These are phyloP conservation scores for Oryza nivara DNA, from an alignment of 176 grass and related monocot species.

Conservation along the genomic window DNA sequence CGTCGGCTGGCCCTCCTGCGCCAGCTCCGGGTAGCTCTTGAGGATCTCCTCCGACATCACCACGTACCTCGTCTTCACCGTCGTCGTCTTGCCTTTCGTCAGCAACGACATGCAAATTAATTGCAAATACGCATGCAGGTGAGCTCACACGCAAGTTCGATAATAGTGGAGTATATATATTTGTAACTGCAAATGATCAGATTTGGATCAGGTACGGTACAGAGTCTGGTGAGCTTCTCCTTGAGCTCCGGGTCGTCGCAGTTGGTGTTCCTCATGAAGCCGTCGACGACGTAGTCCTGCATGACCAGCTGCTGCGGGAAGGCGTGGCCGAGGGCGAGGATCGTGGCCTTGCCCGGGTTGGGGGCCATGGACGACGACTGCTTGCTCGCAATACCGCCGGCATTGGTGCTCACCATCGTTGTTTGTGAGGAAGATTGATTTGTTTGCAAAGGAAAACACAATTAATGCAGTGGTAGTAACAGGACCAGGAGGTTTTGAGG, in stretches of 20 bases:
- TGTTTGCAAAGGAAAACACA: background rate
- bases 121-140: background rate
- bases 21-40: conserved; percentile 66
- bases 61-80: conserved; percentile 77
- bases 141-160: background rate
- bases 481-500: background rate
- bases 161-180: background rate
- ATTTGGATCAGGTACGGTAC: conserved; percentile 29
- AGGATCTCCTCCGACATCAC: conserved; percentile 91
- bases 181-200: too few species aligned
- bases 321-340: conserved; percentile 75
- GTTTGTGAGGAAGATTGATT: background rate
- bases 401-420: conserved; percentile 45
- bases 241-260: conserved; percentile 70
- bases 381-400: background rate
- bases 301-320: conserved; percentile 80
- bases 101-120: background rate
- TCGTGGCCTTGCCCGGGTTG: conserved; percentile 62
- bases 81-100: conserved; percentile 66
- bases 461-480: background rate
- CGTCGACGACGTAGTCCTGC: conserved; percentile 73
- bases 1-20: conserved; percentile 52
- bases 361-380: conserved; percentile 26
- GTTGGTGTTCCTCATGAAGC: conserved; percentile 85
- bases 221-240: conserved; percentile 72